phyloP scores from a whole-genome alignment of 768 basidiomycete genomes.

The Daedalea quercina region DNA sequence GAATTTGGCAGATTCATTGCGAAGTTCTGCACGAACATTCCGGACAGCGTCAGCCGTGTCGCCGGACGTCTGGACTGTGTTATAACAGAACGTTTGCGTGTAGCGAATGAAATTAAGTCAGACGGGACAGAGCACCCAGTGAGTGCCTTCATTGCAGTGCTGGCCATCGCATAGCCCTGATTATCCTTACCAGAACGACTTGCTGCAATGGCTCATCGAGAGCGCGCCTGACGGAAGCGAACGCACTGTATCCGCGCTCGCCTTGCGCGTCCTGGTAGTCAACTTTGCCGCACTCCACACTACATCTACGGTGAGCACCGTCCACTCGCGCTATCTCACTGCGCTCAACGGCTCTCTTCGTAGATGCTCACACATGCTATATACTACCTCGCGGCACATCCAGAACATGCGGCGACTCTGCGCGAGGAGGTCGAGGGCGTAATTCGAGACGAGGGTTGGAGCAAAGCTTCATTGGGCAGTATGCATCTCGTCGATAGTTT shows the following conservation, averaged over 20 bases:
- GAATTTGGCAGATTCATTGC: constrained; percentile 12
- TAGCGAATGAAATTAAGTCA: constrained; percentile 13
- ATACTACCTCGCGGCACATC: constrained; percentile 28
- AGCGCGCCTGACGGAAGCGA: constrained; percentile 14
- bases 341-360: too few species aligned
- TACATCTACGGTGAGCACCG: constrained; percentile 17
- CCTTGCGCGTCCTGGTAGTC: constrained; percentile 14
- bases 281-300: constrained; percentile 32
- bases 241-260: constrained; percentile 16
- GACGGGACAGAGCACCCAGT: constrained; percentile 27
- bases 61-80: constrained; percentile 23
- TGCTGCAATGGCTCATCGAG: constrained; percentile 27
- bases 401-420: constrained; percentile 27
- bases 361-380: constrained; percentile 20
- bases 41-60: constrained; percentile 7
- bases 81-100: constrained; percentile 28
- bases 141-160: too few species aligned
- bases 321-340: too few species aligned
- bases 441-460: constrained; percentile 22
- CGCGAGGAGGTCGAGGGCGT: constrained; percentile 38
- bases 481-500: constrained; percentile 41
- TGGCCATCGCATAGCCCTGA: too few species aligned
- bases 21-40: constrained; percentile 8
- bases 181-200: constrained; percentile 20
- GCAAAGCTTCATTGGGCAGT: constrained; percentile 29